Conservation (phyloP, 2,329 filamentous ascomycete genomes). For the Microdochium trichocladiopsis region DNA sequence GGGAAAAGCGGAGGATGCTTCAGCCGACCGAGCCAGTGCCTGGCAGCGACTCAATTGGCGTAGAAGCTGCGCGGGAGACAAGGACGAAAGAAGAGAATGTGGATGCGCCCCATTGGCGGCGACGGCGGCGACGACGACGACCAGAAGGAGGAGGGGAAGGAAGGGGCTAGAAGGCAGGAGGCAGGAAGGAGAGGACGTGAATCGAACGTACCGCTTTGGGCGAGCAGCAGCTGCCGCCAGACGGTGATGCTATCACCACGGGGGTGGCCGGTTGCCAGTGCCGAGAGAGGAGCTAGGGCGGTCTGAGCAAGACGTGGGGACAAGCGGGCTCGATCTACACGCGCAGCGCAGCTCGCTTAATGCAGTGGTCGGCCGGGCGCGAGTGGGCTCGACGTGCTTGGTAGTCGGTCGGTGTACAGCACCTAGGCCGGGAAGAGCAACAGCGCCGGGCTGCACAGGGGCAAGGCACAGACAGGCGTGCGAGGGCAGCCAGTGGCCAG, state of each 20-base stretch:
- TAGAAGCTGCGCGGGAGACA: neutral
- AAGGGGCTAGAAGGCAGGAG: neutral
- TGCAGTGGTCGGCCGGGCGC: neutral
- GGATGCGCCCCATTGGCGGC: no score
- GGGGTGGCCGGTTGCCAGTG: neutral
- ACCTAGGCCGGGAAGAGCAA: no score
- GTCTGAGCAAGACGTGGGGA: neutral
- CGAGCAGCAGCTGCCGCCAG: no score
- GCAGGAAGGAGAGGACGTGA: neutral
- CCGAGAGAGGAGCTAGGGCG: conserved; percentile 1
- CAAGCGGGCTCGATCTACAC: neutral
- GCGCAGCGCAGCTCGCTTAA: neutral
- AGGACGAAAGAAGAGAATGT: neutral
- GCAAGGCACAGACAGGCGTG: no score
- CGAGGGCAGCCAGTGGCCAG: no score
- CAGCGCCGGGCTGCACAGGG: no score
- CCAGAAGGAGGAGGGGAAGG: neutral
- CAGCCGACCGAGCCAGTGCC: no score
- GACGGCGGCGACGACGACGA: no score
- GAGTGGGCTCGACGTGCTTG: no score
- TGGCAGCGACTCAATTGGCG: neutral
- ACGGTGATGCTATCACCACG: conserved; percentile 1
- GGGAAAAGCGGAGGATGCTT: no score
- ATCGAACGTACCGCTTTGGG: neutral
- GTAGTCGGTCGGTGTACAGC: no score